phyloP scores from a whole-genome alignment of 768 basidiomycete genomes.

The Mycena filopes region DNA sequence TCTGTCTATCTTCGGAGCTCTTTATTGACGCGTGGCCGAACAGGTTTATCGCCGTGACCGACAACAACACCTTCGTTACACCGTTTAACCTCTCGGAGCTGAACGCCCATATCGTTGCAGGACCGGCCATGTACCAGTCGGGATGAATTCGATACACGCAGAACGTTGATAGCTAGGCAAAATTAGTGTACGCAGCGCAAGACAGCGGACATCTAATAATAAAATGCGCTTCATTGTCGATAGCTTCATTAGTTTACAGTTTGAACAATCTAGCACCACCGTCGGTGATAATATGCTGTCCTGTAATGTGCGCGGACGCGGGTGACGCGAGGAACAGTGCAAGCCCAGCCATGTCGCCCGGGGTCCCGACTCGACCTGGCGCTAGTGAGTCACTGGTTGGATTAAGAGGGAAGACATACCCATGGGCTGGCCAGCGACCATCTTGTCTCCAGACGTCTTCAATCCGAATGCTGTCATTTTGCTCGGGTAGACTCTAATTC shows the following conservation, averaged over 20 bases:
- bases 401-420: constrained; percentile 50
- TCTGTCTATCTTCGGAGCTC: not conserved
- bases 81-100: constrained; percentile 66
- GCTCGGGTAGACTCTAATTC: constrained; percentile 74
- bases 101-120: constrained; percentile 65
- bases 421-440: constrained; percentile 69
- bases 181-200: no score
- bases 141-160: no score
- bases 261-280: constrained; percentile 60
- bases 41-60: constrained; percentile 63
- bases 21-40: not conserved
- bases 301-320: constrained; percentile 80
- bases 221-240: not conserved
- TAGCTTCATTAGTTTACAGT: not conserved
- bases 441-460: constrained; percentile 62
- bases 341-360: constrained; percentile 78
- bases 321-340: constrained; percentile 76
- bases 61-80: constrained; percentile 61
- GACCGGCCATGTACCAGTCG: constrained; percentile 60
- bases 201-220: not conserved
- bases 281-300: constrained; percentile 76
- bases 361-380: constrained; percentile 71
- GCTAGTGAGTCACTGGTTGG: not conserved
- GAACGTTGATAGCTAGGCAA: no score
- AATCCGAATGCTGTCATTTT: constrained; percentile 87